Evolutionary conservation across 495 filamentous ascomycete species (phyloP).

Genomic region (Neurospora cerealis): DNA sequence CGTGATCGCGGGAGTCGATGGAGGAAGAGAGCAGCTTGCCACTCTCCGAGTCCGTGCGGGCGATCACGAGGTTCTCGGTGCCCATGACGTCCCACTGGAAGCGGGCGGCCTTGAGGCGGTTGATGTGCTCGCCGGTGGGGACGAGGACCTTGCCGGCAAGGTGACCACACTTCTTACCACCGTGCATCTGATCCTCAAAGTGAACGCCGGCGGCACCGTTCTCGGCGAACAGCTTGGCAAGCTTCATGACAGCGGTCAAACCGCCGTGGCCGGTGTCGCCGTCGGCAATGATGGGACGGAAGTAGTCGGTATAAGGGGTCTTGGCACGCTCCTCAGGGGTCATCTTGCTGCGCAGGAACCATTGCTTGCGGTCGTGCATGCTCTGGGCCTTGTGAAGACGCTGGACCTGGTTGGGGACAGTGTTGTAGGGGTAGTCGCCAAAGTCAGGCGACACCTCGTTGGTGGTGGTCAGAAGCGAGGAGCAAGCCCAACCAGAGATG

Average conservation of each 20-base stretch:
- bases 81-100: slow-evolving; percentile 99
- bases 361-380: slow-evolving; percentile 92
- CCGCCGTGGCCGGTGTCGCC: slow-evolving; percentile 94
- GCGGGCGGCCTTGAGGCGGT: slow-evolving; percentile 78
- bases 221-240: slow-evolving; percentile 97
- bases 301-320: slow-evolving; percentile 79
- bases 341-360: slow-evolving; percentile 72
- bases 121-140: slow-evolving; percentile 90
- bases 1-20: slow-evolving; percentile 88
- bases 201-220: slow-evolving; percentile 94
- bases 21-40: slow-evolving; percentile 82
- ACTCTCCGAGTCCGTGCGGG: slow-evolving; percentile 89
- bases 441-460: slow-evolving; percentile 97
- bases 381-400: slow-evolving; percentile 91
- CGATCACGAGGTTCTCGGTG: slow-evolving; percentile 84
- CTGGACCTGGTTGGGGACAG: slow-evolving; percentile 96
- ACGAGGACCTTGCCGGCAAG: slow-evolving; percentile 94
- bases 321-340: slow-evolving; percentile 56
- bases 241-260: slow-evolving; percentile 83
- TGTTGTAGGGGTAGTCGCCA: slow-evolving; percentile 98
- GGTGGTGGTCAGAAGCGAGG: slow-evolving; percentile 78
- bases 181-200: slow-evolving; percentile 95
- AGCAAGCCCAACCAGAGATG: slow-evolving; percentile 95
- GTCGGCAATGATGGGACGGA: slow-evolving; percentile 94
- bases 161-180: slow-evolving; percentile 97